Evolutionary conservation across 2,329 filamentous ascomycete species (phyloP), one percentile per base, ranked within the genome.

Genomic region (Penicillium sp.): DNA sequence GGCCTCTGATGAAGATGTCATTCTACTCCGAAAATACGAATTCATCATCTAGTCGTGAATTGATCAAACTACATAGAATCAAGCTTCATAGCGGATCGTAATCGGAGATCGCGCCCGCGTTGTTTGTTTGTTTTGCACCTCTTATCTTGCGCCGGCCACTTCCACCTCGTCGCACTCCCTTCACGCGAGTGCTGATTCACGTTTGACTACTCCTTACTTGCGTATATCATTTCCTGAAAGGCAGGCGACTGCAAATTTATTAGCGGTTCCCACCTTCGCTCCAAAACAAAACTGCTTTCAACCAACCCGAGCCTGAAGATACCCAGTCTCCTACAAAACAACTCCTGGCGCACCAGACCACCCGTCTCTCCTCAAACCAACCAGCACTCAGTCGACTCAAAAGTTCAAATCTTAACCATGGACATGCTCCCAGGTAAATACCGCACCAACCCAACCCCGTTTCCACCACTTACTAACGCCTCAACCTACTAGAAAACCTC

Each of bases 111-210:
- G 33, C 16, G 16, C 28, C 41, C 16, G 27, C 11, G 1, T 14
- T 48, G 59, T 62, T 62, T 62, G 59, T 51, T 48, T 57, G 16
- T 48, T 62, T 62, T 62, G 59, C 59, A 59, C 40, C 35, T 61
- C 51, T 68, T 42, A 44, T 58, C 60, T 52, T 69, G 64, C 27
- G 71, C 48, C 3, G 72, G 69, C 16, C 74, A 56, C 62, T 47
- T 74, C 74, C 48, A 73, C 70, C 16, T 11, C 10, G 14, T 24
- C 38, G 42, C 20, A 31, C 18, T 16, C 30, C 30, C 35, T 18
- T 38, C 33, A 8, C 31, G 2, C 35, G 14, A 20, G 33, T 18
- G 16, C 4, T 38, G 9, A 11, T 13, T 33, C 20, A 20, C 30
- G 24, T 10, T 20, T 20, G 28, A 11, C 11, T 13, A 33, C 31